Evolutionary conservation across 1,139 yeast genomes (phyloP).

Genomic region (Pichia sp.): DNA sequence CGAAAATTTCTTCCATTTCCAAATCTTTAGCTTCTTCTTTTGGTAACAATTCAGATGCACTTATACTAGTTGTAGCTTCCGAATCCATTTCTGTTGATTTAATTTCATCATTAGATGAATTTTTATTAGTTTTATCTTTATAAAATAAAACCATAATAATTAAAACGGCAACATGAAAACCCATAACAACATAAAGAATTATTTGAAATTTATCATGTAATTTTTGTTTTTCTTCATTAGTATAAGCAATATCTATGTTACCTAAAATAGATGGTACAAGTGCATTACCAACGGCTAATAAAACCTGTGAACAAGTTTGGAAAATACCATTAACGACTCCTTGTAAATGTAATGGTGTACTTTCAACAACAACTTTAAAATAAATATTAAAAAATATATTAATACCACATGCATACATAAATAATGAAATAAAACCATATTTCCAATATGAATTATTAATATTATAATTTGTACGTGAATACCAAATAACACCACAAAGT

Average conservation of each 20-base stretch:
- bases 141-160: conserved; percentile 10
- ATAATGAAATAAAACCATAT: conserved; percentile 22
- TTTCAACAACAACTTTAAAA: conserved; percentile 22
- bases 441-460: conserved; percentile 27
- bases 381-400: conserved; percentile 22
- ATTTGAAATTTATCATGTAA: conserved; percentile 10
- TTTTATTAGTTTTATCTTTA: neutral
- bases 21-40: no score
- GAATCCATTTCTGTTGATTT: no score
- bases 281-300: conserved; percentile 26
- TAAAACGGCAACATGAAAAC: conserved; percentile 4
- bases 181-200: conserved; percentile 11
- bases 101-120: neutral
- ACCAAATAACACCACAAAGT: conserved; percentile 22
- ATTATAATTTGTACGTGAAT: conserved; percentile 21
- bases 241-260: conserved; percentile 11
- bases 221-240: conserved; percentile 1
- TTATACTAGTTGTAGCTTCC: no score
- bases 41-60: no score
- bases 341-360: conserved; percentile 31
- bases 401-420: conserved; percentile 18
- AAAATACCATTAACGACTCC: conserved; percentile 32
- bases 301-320: conserved; percentile 29
- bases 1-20: no score
- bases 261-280: conserved; percentile 26